Base-by-base conservation (phyloP, 768 basidiomycete species). In the Amanita inopinata region DNA sequence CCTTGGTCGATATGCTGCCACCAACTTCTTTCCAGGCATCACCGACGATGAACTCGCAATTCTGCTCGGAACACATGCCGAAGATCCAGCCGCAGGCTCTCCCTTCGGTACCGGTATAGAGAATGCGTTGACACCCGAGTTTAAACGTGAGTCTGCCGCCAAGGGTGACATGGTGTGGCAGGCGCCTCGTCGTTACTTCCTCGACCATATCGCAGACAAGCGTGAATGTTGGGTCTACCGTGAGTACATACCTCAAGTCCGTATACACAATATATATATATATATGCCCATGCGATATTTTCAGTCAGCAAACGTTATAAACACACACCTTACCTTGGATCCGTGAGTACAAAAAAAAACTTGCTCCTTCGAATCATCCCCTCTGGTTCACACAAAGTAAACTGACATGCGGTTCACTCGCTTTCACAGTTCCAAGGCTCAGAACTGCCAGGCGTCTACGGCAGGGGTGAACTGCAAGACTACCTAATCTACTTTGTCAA, bases 21-120 rank as follows among this genome's bases (percentile, higher is more conserved):
- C 8, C 7, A 24, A 14, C 25, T 11, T 27, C 38, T 42, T 32
- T 8, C 30, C 40, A 5, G 14, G 12, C 12, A 34, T 34, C 33
- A 18, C 14, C 7, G 20, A 22, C 12, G 15, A 11, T 11, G 40
- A 32, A 23, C 28, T 33, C 3, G 14, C 14, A 12, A n/a, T 6
- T 17, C 15, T 42, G 1, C 28, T 31, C 1, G 15, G 30, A 5
- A 19, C 30, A 23, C 73, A 73, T 45, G 64, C 73, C 0, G 43
- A 51, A 0, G 63, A 70, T 38, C 51, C 62, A 1, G 53, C 57
- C 0, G 49, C 64, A 38, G 78, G 77, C 11, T 77, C 74, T 0
- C 77, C 77, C 0, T 80, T 70, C 47, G 62, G 62, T 40, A 78
- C 76, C 0, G 65, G 68, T 0, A 17, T 50, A 20, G 45, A 62